Evolutionary conservation across 441 rosid genomes (phyloP).

Genomic region (Geranium incanum): DNA sequence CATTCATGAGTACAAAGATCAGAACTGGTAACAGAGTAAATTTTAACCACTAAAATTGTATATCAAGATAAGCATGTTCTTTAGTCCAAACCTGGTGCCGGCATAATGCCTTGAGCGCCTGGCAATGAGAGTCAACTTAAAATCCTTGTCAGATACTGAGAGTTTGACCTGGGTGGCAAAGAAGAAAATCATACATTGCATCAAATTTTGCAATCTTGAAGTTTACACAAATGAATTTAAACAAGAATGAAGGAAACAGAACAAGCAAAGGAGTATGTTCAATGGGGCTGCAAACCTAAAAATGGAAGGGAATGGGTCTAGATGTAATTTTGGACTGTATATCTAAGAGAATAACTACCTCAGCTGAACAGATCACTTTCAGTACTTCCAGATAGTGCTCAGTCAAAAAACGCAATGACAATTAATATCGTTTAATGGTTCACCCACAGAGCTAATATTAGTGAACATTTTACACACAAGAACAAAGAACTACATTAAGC

Average conservation of each 20-base stretch:
- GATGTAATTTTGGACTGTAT: not conserved
- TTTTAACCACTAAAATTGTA: conserved; percentile 6
- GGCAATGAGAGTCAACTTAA: conserved; percentile 81
- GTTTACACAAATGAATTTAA: not conserved
- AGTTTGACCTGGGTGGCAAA: conserved; percentile 46
- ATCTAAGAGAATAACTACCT: not conserved
- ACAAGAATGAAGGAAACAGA: not conserved
- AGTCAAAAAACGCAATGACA: not conserved
- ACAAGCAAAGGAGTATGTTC: not conserved
- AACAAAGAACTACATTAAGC: too few relatives aligned
- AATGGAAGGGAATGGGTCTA: not conserved
- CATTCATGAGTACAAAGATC: not conserved
- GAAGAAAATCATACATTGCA: conserved; percentile 12
- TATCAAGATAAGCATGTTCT: not conserved
- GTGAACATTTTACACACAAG: too few relatives aligned
- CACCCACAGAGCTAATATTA: too few relatives aligned
- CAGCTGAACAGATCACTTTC: not conserved
- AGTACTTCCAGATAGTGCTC: not conserved
- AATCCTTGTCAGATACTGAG: conserved; percentile 60
- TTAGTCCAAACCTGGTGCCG: conserved; percentile 62
- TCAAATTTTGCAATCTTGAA: conserved; percentile 5
- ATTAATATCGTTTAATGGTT: too few relatives aligned
- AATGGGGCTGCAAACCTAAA: not conserved
- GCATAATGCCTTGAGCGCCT: conserved; percentile 98
- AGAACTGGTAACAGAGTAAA: not conserved